Percentiles rank a stretch among this genome's conserved stretches.
phyloP scores from a whole-genome alignment of 2,329 filamentous ascomycete genomes.

The Hypoxylon sp. region DNA sequence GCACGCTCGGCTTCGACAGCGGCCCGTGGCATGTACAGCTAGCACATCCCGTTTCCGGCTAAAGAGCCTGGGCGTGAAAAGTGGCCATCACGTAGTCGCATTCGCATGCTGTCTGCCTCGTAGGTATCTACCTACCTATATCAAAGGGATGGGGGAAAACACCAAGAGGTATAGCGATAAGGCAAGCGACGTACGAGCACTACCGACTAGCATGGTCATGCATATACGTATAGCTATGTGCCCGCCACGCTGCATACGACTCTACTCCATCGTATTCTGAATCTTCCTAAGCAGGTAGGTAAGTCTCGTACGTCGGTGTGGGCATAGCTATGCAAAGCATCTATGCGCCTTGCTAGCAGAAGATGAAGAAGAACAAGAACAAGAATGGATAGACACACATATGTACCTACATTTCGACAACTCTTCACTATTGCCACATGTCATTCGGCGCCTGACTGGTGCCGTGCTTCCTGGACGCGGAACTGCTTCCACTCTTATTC shows the following conservation, averaged over 20 bases:
- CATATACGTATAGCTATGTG: slow-evolving; percentile 19
- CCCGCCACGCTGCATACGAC: slow-evolving; percentile 19
- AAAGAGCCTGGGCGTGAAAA: slow-evolving; percentile 1
- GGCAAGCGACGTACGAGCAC: slow-evolving; percentile 28
- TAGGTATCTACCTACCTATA: neutral
- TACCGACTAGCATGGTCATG: slow-evolving; percentile 25
- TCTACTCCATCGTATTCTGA: slow-evolving; percentile 8
- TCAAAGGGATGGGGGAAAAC: neutral
- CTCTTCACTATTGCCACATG: slow-evolving; percentile 21
- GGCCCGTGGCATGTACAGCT: neutral
- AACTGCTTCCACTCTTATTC: slow-evolving; percentile 7
- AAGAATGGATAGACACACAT: no score
- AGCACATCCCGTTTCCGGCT: slow-evolving; percentile 9
- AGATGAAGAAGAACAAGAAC: no score
- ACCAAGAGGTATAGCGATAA: slow-evolving; percentile 27
- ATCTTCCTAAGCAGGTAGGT: no score
- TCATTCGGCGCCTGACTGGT: slow-evolving; percentile 11
- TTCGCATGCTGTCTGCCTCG: neutral
- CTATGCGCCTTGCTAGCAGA: slow-evolving; percentile 14
- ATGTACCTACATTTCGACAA: slow-evolving; percentile 4
- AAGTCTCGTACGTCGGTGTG: neutral
- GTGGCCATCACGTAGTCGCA: neutral
- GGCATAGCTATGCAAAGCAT: slow-evolving; percentile 5
- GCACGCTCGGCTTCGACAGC: slow-evolving; percentile 3
- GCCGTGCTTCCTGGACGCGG: slow-evolving; percentile 1